Percentiles rank a stretch among this genome's conserved stretches.
These are phyloP conservation scores for Colletotrichum sp. DNA, from an alignment of 2,329 filamentous ascomycete species.

Conservation along the genomic window DNA sequence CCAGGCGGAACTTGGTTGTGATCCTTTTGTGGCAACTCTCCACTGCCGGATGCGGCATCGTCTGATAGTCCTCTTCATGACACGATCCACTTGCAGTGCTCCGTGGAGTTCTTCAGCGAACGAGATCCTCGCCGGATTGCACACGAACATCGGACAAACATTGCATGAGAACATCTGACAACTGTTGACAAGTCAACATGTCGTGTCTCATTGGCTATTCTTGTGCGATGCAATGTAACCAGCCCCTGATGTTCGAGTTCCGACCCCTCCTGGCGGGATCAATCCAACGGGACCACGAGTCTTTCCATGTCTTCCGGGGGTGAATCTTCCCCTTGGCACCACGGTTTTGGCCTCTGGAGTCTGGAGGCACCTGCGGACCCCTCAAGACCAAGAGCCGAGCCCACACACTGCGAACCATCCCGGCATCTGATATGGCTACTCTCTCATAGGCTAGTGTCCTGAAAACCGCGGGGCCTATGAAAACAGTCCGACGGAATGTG, in stretches of 20 bases:
- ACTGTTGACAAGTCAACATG: not conserved
- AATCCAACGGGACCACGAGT: not conserved
- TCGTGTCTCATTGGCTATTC: not conserved
- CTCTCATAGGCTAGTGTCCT: not conserved
- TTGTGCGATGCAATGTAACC: not conserved
- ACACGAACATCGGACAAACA: not conserved
- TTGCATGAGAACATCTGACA: not conserved
- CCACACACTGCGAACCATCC: not conserved
- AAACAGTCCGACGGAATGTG: not conserved
- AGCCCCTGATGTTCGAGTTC: not conserved
- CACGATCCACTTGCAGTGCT: not conserved
- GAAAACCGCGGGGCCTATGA: not conserved
- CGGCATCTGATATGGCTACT: not conserved
- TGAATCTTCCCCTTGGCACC: not conserved
- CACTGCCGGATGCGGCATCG: not conserved
- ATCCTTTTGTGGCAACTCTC: not conserved
- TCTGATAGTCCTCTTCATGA: not conserved
- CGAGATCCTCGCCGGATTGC: not conserved
- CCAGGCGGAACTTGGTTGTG: not conserved
- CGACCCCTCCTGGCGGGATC: not conserved
- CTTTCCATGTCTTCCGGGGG: not conserved
- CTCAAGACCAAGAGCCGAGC: not conserved
- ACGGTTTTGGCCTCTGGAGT: not conserved
- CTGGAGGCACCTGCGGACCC: not conserved
- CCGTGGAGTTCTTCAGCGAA: not conserved